Conservation (phyloP, 805 yeast species). For the Blastobotrys terrestris region DNA sequence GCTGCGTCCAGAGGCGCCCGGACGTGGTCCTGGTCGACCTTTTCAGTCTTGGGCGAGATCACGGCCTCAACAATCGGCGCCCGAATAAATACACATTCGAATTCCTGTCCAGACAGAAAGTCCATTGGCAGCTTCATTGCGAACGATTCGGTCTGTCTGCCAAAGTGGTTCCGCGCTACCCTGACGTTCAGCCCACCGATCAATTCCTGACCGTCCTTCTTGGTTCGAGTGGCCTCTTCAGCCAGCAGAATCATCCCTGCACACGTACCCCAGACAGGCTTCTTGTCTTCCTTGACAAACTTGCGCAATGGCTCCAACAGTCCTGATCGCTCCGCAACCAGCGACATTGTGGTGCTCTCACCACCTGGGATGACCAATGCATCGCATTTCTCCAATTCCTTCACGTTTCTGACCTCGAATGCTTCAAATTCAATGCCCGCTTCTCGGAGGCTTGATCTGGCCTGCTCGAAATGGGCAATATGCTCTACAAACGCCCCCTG, state of each 20-base stretch:
- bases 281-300: conserved; percentile 42
- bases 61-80: conserved; percentile 60
- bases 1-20: conserved; percentile 5
- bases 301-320: conserved; percentile 48
- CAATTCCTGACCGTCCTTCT: conserved; percentile 28
- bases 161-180: conserved; percentile 71
- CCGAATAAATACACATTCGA: conserved; percentile 52
- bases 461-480: conserved; percentile 33
- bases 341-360: conserved; percentile 48
- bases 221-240: conserved; percentile 48
- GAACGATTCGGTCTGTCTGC: conserved; percentile 69
- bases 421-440: conserved; percentile 31
- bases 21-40: conserved; percentile 8
- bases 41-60: conserved; percentile 1
- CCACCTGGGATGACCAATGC: conserved; percentile 64
- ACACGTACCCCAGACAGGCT: conserved; percentile 80
- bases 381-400: conserved; percentile 45
- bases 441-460: conserved; percentile 26
- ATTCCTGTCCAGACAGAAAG: conserved; percentile 23
- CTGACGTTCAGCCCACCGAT: conserved; percentile 60
- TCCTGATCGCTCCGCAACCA: conserved; percentile 60
- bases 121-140: conserved; percentile 40
- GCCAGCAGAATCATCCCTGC: conserved; percentile 73
- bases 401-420: conserved; percentile 44
- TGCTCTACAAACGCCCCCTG: conserved; percentile 81